Conservation (phyloP, 2,329 filamentous ascomycete species). For the Plectosphaerella cucumerina region DNA sequence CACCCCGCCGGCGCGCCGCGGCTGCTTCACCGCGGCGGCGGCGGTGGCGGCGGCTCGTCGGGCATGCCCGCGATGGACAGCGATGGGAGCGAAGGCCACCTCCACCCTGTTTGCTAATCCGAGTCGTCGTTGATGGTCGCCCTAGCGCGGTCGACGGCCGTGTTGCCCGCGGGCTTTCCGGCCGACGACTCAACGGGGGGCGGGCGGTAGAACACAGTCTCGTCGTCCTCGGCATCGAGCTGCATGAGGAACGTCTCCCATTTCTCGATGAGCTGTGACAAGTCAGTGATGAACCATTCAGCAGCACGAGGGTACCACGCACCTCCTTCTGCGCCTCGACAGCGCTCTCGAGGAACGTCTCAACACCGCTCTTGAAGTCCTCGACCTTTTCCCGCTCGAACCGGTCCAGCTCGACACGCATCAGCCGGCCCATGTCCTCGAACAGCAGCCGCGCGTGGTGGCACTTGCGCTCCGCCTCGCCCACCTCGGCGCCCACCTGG, state of each 20-base stretch:
- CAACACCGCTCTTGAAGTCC: slow-evolving; percentile 96
- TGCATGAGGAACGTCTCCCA: slow-evolving; percentile 99
- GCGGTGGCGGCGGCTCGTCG: neutral
- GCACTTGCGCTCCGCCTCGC: slow-evolving; percentile 89
- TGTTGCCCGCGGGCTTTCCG: slow-evolving; percentile 47
- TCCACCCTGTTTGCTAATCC: slow-evolving; percentile 33
- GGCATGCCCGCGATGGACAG: neutral
- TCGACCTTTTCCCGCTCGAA: slow-evolving; percentile 98
- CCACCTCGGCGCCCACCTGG: slow-evolving; percentile 87
- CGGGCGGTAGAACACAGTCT: slow-evolving; percentile 60
- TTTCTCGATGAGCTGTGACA: slow-evolving; percentile 65
- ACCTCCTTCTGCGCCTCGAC: slow-evolving; percentile 99
- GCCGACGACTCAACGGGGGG: slow-evolving; percentile 30
- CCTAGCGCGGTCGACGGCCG: slow-evolving; percentile 56
- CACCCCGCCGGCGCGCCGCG: neutral
- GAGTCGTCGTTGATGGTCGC: slow-evolving; percentile 58
- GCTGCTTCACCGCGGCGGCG: neutral
- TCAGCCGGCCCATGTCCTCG: slow-evolving; percentile 93
- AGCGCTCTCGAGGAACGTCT: slow-evolving; percentile 94
- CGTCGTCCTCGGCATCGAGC: slow-evolving; percentile 89
- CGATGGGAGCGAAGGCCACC: neutral
- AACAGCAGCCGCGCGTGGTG: slow-evolving; percentile 88
- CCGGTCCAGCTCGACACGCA: slow-evolving; percentile 85
- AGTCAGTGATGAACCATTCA: slow-evolving; percentile 14
- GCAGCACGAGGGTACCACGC: slow-evolving; percentile 22